Percentiles rank a stretch among this genome's conserved stretches.
phyloP scores from a whole-genome alignment of 225 moss, liverwort and hornwort genomes.

The Pseudisothecium myosuroides region DNA sequence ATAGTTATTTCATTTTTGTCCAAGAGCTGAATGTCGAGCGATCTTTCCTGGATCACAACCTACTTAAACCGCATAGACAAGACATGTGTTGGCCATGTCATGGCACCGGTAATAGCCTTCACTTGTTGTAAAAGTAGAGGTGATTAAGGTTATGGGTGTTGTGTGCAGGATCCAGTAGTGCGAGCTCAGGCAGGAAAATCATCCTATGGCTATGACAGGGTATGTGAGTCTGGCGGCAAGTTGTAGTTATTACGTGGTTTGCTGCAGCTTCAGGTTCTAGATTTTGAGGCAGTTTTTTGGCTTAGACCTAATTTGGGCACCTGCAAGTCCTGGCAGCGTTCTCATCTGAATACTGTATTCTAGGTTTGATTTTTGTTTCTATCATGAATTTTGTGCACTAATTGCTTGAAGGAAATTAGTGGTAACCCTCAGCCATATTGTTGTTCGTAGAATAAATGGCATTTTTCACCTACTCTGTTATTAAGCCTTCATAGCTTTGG shows the following conservation, averaged over 20 bases:
- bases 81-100: background rate
- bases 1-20: background rate
- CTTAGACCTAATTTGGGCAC: background rate
- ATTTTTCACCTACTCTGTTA: background rate
- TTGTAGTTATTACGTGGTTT: background rate
- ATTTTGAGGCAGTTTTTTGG: background rate
- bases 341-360: background rate
- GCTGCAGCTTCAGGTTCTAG: background rate
- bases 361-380: background rate
- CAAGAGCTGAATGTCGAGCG: background rate
- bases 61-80: background rate
- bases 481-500: background rate
- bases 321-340: background rate
- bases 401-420: background rate
- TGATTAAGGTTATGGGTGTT: background rate
- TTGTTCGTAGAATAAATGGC: background rate
- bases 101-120: background rate
- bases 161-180: slow-evolving; percentile 82
- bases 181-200: slow-evolving; percentile 51
- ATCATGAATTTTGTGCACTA: background rate
- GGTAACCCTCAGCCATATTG: background rate
- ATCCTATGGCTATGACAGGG: slow-evolving; percentile 69
- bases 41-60: background rate
- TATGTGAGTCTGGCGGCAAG: background rate
- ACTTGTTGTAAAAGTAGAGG: background rate